phyloP scores from a whole-genome alignment of 179 eudicot species.

The Beta lomatogona region DNA sequence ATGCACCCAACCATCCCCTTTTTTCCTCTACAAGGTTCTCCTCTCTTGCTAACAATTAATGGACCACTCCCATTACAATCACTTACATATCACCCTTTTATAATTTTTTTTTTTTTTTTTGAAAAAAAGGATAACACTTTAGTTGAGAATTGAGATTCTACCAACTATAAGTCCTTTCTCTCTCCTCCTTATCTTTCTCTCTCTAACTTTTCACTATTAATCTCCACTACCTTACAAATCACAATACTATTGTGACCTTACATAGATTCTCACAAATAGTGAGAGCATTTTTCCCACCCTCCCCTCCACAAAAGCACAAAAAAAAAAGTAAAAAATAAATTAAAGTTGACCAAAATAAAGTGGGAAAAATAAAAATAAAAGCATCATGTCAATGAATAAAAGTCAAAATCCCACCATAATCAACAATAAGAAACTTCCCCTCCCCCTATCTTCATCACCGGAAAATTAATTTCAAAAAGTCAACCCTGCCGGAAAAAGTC shows the following conservation, averaged over 20 bases:
- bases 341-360: conserved; percentile 33
- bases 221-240: conserved; percentile 36
- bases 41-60: conserved; percentile 11
- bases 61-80: conserved; percentile 24
- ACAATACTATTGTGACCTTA: conserved; percentile 32
- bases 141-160: conserved; percentile 37
- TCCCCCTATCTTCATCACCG: background rate
- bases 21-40: conserved; percentile 22
- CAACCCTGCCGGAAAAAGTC: background rate
- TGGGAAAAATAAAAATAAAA: conserved; percentile 1
- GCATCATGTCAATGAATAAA: conserved; percentile 28
- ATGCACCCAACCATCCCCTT: conserved; percentile 22
- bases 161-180: conserved; percentile 22
- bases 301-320: conserved; percentile 3
- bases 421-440: background rate
- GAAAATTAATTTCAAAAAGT: background rate
- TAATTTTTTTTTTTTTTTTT: too few species aligned
- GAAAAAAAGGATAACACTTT: background rate
- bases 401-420: conserved; percentile 35
- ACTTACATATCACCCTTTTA: background rate
- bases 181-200: background rate
- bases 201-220: conserved; percentile 28
- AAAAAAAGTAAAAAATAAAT: background rate
- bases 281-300: conserved; percentile 22
- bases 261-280: conserved; percentile 34